Percentiles rank a stretch among this genome's conserved stretches.
These are phyloP conservation scores for Lepidium sativum DNA, from an alignment of 345 rosid genomes.

Conservation along the genomic window DNA sequence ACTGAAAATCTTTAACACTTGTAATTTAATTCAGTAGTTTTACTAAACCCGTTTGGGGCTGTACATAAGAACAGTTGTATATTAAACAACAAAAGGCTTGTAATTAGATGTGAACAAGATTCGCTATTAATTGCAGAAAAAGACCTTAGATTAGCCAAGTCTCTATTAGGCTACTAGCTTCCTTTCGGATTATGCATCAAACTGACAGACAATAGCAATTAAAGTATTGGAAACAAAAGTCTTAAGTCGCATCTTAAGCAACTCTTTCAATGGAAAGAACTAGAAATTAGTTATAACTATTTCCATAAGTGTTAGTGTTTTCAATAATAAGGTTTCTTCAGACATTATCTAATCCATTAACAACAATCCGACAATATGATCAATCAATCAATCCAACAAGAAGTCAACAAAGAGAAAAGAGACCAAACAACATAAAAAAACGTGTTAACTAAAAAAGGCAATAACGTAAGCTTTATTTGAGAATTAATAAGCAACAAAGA, in stretches of 20 bases:
- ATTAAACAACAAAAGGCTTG: neutral
- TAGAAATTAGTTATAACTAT: neutral
- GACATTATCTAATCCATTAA: neutral
- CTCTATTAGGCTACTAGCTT: neutral
- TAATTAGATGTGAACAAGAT: neutral
- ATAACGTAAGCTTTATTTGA: conserved; percentile 1
- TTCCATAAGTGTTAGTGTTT: neutral
- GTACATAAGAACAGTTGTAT: neutral
- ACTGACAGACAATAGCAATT: neutral
- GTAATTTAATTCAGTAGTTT: conserved; percentile 1
- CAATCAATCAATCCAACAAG: neutral
- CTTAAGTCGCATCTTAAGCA: neutral
- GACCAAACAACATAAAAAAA: neutral
- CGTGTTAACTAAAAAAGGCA: conserved; percentile 4
- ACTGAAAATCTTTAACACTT: neutral
- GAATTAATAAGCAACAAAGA: conserved; percentile 7
- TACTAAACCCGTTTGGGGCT: neutral
- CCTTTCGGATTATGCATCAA: neutral
- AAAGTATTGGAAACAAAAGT: neutral
- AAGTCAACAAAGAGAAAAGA: neutral
- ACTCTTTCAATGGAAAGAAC: neutral
- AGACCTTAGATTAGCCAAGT: neutral
- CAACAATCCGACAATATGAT: neutral
- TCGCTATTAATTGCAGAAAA: neutral
- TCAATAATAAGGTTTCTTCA: neutral